Evolutionary conservation across 805 yeast genomes (phyloP).

Genomic region (Deakozyma indianensis): DNA sequence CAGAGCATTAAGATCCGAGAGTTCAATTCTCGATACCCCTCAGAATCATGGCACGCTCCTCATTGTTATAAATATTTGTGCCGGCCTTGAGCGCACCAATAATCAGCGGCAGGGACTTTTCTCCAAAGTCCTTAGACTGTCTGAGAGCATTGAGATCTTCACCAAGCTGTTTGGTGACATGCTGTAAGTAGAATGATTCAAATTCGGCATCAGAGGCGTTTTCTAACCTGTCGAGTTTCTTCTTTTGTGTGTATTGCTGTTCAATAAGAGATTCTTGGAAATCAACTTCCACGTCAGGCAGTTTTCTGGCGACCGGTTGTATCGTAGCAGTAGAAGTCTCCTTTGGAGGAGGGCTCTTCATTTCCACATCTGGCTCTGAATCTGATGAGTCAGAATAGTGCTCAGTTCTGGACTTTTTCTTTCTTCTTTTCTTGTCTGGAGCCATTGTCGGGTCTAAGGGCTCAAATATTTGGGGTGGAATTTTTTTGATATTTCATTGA

Average conservation of each 20-base stretch:
- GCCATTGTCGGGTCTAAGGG: neutral
- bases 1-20: too few species aligned
- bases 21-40: neutral
- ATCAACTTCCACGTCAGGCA: neutral
- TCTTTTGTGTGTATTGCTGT: conserved; percentile 5
- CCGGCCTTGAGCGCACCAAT: conserved; percentile 25
- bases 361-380: conserved; percentile 4
- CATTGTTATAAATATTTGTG: conserved; percentile 20
- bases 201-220: conserved; percentile 7
- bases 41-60: conserved; percentile 15
- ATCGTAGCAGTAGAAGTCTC: neutral
- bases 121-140: conserved; percentile 27
- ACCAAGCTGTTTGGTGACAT: conserved; percentile 34
- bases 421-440: conserved; percentile 12
- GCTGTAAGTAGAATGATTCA: conserved; percentile 17
- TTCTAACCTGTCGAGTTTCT: neutral
- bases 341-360: conserved; percentile 3
- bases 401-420: conserved; percentile 16
- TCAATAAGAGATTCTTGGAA: conserved; percentile 11
- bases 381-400: conserved; percentile 12
- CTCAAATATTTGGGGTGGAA: neutral
- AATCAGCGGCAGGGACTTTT: conserved; percentile 19
- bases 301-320: neutral
- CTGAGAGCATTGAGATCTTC: conserved; percentile 27
- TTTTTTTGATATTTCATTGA: neutral